Conservation (phyloP, 1,284 basidiomycete genomes). For the Earliella scabrosa region DNA sequence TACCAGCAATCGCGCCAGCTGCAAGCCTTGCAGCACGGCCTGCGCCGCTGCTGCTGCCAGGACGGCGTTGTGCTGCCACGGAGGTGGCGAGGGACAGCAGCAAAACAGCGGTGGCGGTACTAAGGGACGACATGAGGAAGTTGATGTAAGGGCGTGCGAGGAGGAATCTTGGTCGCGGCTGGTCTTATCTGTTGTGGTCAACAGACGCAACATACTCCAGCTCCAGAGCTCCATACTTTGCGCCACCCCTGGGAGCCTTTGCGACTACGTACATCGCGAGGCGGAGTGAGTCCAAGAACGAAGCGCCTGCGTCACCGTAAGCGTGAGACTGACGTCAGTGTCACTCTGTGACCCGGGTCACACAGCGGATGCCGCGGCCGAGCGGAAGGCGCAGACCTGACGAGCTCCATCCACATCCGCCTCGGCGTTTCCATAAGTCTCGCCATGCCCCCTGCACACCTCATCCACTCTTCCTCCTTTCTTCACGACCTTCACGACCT, state of each 20-base stretch:
- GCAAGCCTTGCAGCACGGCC: conserved; percentile 3
- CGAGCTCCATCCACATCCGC: not conserved
- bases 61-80: conserved; percentile 13
- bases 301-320: too few species aligned
- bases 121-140: conserved; percentile 9
- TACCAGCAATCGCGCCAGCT: conserved; percentile 23
- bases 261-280: too few species aligned
- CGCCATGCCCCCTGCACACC: not conserved
- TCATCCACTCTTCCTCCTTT: conserved; percentile 4
- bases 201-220: too few species aligned
- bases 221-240: too few species aligned
- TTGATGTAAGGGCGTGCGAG: not conserved
- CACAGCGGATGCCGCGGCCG: too few species aligned
- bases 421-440: not conserved
- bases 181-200: too few species aligned
- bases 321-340: too few species aligned
- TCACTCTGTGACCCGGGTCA: too few species aligned
- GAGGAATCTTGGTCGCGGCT: not conserved
- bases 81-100: conserved; percentile 12
- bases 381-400: too few species aligned
- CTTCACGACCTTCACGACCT: not conserved
- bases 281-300: too few species aligned
- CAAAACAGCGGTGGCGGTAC: not conserved
- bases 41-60: not conserved
- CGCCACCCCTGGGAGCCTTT: too few species aligned